Percentiles rank a stretch among this genome's conserved stretches.
Conservation (phyloP, 2,329 filamentous ascomycete species). For the Uncinocarpus reesii region DNA sequence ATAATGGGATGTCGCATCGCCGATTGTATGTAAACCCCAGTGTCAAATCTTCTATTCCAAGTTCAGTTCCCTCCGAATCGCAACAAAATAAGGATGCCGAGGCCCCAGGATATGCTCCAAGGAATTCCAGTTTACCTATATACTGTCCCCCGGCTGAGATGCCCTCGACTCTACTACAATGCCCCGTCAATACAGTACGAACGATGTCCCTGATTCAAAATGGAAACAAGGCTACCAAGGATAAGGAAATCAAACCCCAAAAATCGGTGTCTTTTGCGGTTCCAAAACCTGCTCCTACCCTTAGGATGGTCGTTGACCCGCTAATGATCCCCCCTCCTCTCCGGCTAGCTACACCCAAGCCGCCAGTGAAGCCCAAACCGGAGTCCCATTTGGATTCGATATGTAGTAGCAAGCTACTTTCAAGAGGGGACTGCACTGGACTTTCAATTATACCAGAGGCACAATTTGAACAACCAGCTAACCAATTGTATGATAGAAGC, state of each 20-base stretch:
- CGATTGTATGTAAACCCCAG: slow-evolving; percentile 30
- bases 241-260: background rate
- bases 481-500: slow-evolving; percentile 20
- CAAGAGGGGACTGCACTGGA: slow-evolving; percentile 10
- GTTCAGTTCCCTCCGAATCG: slow-evolving; percentile 9
- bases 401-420: background rate
- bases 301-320: slow-evolving; percentile 4
- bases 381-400: slow-evolving; percentile 7
- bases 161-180: no score
- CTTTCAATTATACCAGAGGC: slow-evolving; percentile 17
- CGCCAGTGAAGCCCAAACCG: slow-evolving; percentile 7
- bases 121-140: slow-evolving; percentile 4
- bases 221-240: background rate
- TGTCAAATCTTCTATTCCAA: slow-evolving; percentile 13
- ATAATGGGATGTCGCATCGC: slow-evolving; percentile 8
- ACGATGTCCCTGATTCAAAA: no score
- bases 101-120: slow-evolving; percentile 17
- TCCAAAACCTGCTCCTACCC: background rate
- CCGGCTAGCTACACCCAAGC: slow-evolving; percentile 17
- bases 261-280: background rate
- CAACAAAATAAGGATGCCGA: background rate
- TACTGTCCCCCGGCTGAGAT: no score
- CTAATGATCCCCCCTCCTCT: slow-evolving; percentile 15
- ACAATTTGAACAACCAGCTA: slow-evolving; percentile 22
- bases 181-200: no score